Evolutionary conservation across 805 yeast species (phyloP), one percentile per base, ranked within the genome.

Genomic region (Suhomyces faveliae): DNA sequence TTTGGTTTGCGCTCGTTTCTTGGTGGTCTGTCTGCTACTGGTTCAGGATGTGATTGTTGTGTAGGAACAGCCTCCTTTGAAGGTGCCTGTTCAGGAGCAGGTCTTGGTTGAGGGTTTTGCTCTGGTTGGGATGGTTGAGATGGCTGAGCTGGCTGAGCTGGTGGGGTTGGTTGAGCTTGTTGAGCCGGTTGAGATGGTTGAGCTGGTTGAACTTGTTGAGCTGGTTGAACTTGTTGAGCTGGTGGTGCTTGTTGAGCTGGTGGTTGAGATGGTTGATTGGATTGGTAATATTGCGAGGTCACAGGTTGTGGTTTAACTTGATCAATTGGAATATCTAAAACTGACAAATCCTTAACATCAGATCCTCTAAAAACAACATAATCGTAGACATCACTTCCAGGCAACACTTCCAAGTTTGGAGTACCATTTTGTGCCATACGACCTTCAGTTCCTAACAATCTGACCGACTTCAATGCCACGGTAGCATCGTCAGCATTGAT

Each of bases 401-500:
- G 85, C 47, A 81, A 78, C 35, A 89, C 83, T 64, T 89, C 95
- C 53, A 79, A 75, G 12, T 77, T 71, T 3, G 87, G 85, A 63
- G 86, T 89, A 22, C 77, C 78, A 38, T 56, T 57, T 42, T 60
- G 63, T 35, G 76, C 74, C 55, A 85, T 75, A 59, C 98, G 80
- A 24, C 96, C 97, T 67, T 92, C 98, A 17, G 97, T 87, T 47
- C 98, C 99, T 55, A 84, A 84, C 44, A 89, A 83, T 51, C 89
- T 78, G 42, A 92, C 98, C 46, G 83, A 75, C 42, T 78, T 78
- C 60, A 92, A 77, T 5, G 97, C 84, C 43, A 92, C 94, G 2
- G 97, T 89, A 54, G 96, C 88, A 51, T 86, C 87, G 50, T 88
- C 91, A 23, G 96, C 94, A 65, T 89, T 89, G 60, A 94, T 89